A percentile compares a stretch with the other conserved stretches of the same genome.
Evolutionary conservation across 2,329 filamentous ascomycete species (phyloP).

Genomic region (Colletotrichum sansevieriae): DNA sequence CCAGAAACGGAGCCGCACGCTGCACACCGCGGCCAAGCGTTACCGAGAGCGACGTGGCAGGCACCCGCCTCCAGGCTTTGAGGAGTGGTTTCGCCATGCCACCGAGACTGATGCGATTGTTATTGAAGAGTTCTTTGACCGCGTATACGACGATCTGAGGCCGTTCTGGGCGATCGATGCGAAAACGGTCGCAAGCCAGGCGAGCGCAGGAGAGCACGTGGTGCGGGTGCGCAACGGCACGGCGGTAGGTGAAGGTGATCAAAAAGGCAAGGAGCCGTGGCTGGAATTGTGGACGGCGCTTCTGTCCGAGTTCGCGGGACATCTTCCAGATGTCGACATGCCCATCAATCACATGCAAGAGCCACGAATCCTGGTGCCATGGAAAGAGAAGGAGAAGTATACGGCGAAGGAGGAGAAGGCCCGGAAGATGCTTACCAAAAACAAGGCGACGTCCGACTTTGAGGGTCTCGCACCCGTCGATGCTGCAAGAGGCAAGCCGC

Average conservation of each 20-base stretch:
- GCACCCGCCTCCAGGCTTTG: slow-evolving; percentile 74
- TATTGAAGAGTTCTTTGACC: slow-evolving; percentile 74
- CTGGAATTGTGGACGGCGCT: slow-evolving; percentile 62
- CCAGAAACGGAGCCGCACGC: slow-evolving; percentile 59
- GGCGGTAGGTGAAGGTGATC: slow-evolving; percentile 56
- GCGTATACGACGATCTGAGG: slow-evolving; percentile 72
- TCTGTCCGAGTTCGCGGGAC: slow-evolving; percentile 63
- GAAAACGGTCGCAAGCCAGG: slow-evolving; percentile 53
- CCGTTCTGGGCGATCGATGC: slow-evolving; percentile 71
- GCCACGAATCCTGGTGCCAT: slow-evolving; percentile 71
- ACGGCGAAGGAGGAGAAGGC: slow-evolving; percentile 61
- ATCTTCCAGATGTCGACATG: slow-evolving; percentile 75
- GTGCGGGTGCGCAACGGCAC: slow-evolving; percentile 62
- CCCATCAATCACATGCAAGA: slow-evolving; percentile 76
- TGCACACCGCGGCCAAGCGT: slow-evolving; percentile 65
- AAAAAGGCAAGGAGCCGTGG: slow-evolving; percentile 57
- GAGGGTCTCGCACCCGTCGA: slow-evolving; percentile 57
- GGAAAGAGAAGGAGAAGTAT: slow-evolving; percentile 66
- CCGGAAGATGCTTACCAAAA: slow-evolving; percentile 57
- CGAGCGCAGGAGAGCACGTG: slow-evolving; percentile 59
- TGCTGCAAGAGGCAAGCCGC: slow-evolving; percentile 51
- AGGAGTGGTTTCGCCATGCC: slow-evolving; percentile 70
- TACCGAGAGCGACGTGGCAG: slow-evolving; percentile 70
- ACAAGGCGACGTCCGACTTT: slow-evolving; percentile 58
- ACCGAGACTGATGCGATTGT: slow-evolving; percentile 65